These are phyloP conservation scores for Carex arenaria DNA, from an alignment of 202 grass and related monocot species.

Conservation along the genomic window DNA sequence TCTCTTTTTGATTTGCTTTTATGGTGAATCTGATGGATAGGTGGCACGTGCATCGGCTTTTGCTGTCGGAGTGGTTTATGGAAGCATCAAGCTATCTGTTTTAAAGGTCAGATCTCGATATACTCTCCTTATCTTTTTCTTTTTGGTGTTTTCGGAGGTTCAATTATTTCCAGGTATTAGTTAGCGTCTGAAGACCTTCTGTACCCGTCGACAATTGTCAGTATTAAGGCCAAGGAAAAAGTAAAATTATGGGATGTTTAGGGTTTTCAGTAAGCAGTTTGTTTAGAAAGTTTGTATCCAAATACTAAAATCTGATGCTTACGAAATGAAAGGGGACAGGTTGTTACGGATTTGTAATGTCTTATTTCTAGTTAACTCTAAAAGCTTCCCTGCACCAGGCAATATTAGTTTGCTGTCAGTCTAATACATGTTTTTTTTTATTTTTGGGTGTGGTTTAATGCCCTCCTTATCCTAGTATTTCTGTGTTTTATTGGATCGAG, in stretches of 20 bases:
- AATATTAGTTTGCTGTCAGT: neutral
- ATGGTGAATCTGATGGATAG: conserved; percentile 28
- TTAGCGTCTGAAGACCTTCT: neutral
- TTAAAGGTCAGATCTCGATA: conserved; percentile 49
- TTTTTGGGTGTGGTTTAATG: neutral
- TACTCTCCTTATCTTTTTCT: neutral
- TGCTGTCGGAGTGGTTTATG: conserved; percentile 72
- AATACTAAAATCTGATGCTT: neutral
- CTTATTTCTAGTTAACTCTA: neutral
- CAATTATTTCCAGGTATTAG: neutral
- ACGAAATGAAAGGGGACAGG: neutral
- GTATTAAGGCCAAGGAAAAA: neutral
- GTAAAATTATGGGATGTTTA: neutral
- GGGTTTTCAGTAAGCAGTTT: neutral
- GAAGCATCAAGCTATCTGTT: conserved; percentile 75
- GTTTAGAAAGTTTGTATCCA: neutral
- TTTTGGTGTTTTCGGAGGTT: neutral
- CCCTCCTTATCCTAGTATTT: neutral
- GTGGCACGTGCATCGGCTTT: conserved; percentile 72
- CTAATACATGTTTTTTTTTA: neutral
- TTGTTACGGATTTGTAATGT: neutral
- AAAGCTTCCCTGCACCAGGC: neutral
- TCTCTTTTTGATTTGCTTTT: neutral
- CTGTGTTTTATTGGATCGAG: neutral
- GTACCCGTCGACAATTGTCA: neutral